These are phyloP conservation scores for Babesia ovis DNA, from an alignment of 169 alveolate species.

Conservation along the genomic window DNA sequence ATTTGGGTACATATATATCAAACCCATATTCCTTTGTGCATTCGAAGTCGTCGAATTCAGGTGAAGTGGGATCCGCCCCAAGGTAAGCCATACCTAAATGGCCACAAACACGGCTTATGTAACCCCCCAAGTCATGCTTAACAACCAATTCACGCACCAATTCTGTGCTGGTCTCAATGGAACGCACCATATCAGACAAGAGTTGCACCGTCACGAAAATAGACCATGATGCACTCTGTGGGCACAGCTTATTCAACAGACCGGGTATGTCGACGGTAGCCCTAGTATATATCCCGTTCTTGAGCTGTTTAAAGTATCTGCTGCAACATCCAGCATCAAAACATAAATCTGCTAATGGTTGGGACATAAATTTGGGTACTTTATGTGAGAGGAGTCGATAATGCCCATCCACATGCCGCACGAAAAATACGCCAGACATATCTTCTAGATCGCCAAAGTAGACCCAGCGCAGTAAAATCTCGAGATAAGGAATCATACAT, in stretches of 20 bases:
- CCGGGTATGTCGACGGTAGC: slow-evolving; percentile 20
- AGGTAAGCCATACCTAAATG: slow-evolving; percentile 20
- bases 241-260: slow-evolving; percentile 10
- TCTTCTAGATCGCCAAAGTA: slow-evolving; percentile 48
- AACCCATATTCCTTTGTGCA: slow-evolving; percentile 28
- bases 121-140: slow-evolving; percentile 21
- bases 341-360: slow-evolving; percentile 12
- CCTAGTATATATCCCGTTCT: background rate
- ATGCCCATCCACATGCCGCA: slow-evolving; percentile 10
- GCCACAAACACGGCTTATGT: slow-evolving; percentile 6
- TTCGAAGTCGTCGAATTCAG: slow-evolving; percentile 33
- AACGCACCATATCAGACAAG: slow-evolving; percentile 5
- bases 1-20: slow-evolving; percentile 29
- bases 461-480: slow-evolving; percentile 38
- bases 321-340: slow-evolving; percentile 35
- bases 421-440: slow-evolving; percentile 27
- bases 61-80: slow-evolving; percentile 12
- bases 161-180: slow-evolving; percentile 18
- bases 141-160: slow-evolving; percentile 12
- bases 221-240: slow-evolving; percentile 19
- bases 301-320: slow-evolving; percentile 17
- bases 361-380: slow-evolving; percentile 16
- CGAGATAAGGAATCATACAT: slow-evolving; percentile 40
- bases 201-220: slow-evolving; percentile 27
- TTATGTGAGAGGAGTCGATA: slow-evolving; percentile 12